Conservation (phyloP, 805 yeast species). For the Saccharomycopsis sp. region DNA sequence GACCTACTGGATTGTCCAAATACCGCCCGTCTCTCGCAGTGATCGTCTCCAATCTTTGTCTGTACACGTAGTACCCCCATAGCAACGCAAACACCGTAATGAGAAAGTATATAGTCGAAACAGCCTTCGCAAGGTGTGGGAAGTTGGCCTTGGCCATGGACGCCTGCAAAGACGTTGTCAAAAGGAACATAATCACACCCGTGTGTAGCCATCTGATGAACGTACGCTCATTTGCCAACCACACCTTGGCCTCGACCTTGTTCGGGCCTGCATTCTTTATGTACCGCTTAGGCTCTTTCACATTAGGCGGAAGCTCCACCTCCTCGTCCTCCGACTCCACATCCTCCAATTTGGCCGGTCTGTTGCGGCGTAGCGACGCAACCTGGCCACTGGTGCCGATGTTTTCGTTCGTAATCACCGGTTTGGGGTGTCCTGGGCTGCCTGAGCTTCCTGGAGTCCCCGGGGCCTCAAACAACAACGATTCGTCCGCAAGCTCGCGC, state of each 20-base stretch:
- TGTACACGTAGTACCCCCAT: constrained; percentile 84
- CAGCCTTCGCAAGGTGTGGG: constrained; percentile 51
- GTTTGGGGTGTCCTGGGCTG: no score
- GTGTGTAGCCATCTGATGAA: constrained; percentile 93
- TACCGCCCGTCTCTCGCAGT: constrained; percentile 79
- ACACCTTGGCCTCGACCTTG: constrained; percentile 94
- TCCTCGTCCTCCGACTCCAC: constrained; percentile 87
- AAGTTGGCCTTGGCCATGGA: constrained; percentile 64
- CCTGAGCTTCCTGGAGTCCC: not conserved
- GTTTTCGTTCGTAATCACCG: constrained; percentile 3
- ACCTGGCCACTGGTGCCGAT: not conserved
- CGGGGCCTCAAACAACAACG: constrained; percentile 3
- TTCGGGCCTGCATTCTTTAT: constrained; percentile 87
- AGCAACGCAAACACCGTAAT: constrained; percentile 75
- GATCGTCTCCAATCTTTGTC: constrained; percentile 64
- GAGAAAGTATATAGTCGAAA: constrained; percentile 76
- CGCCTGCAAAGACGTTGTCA: constrained; percentile 78
- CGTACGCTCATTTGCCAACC: constrained; percentile 98
- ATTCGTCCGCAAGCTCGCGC: constrained; percentile 5
- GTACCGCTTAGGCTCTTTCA: constrained; percentile 67
- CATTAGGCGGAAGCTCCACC: constrained; percentile 82
- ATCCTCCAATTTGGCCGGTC: constrained; percentile 36
- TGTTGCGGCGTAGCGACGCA: not conserved
- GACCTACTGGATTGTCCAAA: constrained; percentile 86
- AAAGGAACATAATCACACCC: constrained; percentile 72